These are phyloP conservation scores for Pythium phragmitis DNA, from an alignment of 352 stramenopile genomes.

Conservation along the genomic window DNA sequence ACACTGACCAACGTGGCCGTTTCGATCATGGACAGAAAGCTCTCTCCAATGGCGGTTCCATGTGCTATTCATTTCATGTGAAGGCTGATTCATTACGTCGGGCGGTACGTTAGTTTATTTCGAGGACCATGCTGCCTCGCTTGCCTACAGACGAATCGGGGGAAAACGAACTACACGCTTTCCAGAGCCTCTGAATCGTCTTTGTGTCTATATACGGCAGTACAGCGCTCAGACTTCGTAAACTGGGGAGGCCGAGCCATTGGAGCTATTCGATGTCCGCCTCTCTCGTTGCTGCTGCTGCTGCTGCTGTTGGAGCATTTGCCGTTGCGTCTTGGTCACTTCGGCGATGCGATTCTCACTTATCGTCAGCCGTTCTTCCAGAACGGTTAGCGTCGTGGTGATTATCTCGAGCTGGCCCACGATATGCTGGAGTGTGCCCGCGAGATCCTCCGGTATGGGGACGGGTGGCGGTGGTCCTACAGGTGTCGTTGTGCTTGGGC, in stretches of 20 bases:
- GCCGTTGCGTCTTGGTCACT: conserved; percentile 57
- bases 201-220: no score
- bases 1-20: no score
- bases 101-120: no score
- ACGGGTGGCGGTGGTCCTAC: background rate
- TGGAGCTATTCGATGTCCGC: background rate
- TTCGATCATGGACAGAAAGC: no score
- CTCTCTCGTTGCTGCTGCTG: background rate
- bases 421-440: conserved; percentile 84
- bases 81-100: no score
- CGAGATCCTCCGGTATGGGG: conserved; percentile 34
- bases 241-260: conserved; percentile 18
- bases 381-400: conserved; percentile 75
- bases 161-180: no score
- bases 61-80: no score
- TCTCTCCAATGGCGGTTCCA: no score
- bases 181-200: no score
- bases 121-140: no score
- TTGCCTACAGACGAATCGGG: no score
- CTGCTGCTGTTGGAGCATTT: conserved; percentile 45
- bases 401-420: conserved; percentile 89
- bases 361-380: conserved; percentile 85
- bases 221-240: conserved; percentile 9
- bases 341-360: conserved; percentile 80
- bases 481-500: background rate